Evolutionary conservation across 2,329 filamentous ascomycete genomes (phyloP), one percentile per base, ranked within the genome.

Genomic region (Colletotrichum sp.): DNA sequence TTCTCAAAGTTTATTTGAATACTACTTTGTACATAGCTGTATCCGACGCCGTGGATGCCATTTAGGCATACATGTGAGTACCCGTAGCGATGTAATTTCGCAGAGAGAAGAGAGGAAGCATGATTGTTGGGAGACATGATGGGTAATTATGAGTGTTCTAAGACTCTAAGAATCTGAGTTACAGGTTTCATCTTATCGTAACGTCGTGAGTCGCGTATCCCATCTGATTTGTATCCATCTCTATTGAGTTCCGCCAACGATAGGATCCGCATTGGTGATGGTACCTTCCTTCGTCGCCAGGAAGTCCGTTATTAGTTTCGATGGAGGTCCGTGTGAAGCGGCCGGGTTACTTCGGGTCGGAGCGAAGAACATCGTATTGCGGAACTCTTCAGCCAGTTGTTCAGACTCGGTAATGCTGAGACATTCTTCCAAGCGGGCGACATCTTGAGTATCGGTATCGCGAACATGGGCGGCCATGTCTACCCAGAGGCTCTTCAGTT

Each of bases 401-500:
- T 77, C 71, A 5, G 75, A 77, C 39, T 77, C 75, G 5, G 55
- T 71, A 2, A 59, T 77, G 36, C 60, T 75, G 10, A 77, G 72
- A 16, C 75, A 71, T 21, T 59, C 75, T n/a, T 77, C 75, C 8
- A 77, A 32, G 6, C 71, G 36, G 4, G 60, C 75, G 6, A 77
- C 66, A 28, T 75, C 75, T 28, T 77, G 66, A 4, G 55, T 32
- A 2, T 77, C 75, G 21, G 71, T 77, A 16, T 75, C 71, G 13
- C 67, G 71, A 24, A 77, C 62, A 28, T 77, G 75, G 15, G 66
- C 62, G 5, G 71, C 39, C 75, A 77, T 28, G 55, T 71, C 67
- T 2, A 68, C 63, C 75, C 71, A 71, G 2, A 77, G 39, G 5
- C 52, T 18, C 21, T 68, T 75, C 10, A 77, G 24, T 16, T 71